Base-by-base conservation (phyloP, 495 filamentous ascomycete species). In the Penicillium paradoxum region DNA sequence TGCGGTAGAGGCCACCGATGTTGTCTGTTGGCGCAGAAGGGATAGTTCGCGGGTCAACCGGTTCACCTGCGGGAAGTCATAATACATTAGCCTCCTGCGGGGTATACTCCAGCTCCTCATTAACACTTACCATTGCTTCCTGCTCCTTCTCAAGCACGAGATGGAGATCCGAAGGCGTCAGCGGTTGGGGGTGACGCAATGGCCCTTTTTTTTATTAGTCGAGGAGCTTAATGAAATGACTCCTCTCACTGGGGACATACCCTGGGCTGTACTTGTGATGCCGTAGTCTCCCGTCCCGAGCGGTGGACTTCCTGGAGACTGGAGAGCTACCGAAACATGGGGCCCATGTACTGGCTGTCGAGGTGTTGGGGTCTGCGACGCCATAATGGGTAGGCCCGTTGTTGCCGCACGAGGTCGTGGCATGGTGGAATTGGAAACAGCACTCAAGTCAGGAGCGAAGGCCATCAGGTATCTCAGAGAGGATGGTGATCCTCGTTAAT, bases 81-180 rank as follows among this genome's bases (percentile, higher is more conserved):
- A 11, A 24, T 49, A 27, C 15, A 43, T 49, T 32, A 53, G 41
- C 17, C 3, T 34, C 36, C 18, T 44, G 49, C 51, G 56, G 50
- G 32, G 42, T 38, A 24, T 24, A 41, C 2, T 45, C 18, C 18
- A 34, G 19, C 6, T 55, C 11, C 13, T 41, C 17, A n/a, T 4
- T 32, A 6, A 40, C 1, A 73, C 81, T 49, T 79, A 92, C 91
- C 61, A 96, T 84, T n/a, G 89, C 86, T 67, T 97, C 91, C 63
- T 97, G 91, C 62, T 96, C 91, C 63, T 91, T 90, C 71, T 97
- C 91, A 33, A 95, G 76, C 67, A 91, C 82, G 55, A 86, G 71
- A 70, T 96, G 90, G 34, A 97, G 74, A 63, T 96, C 91, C 2
- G 88, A 88, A 9, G 90, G 85, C 0, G 91, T 95, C 54, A 95